Evolutionary conservation across 1,139 yeast species (phyloP).

Genomic region (Diutina mesorugosa): DNA sequence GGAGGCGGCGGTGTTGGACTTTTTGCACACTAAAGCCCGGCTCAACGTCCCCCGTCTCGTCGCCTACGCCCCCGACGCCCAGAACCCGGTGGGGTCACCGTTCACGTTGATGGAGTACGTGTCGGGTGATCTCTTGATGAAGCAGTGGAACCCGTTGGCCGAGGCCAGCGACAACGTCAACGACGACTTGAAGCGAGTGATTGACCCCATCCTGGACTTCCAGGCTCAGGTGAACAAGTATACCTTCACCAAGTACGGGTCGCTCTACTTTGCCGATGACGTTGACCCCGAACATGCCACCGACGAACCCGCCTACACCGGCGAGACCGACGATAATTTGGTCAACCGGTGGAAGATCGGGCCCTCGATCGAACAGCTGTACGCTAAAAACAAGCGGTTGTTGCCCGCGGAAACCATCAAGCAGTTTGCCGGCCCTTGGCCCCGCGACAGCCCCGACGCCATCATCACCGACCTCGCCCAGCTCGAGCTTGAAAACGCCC

Average conservation of each 20-base stretch:
- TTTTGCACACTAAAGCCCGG: constrained; percentile 40
- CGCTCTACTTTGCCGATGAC: constrained; percentile 63
- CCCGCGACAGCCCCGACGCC: constrained; percentile 39
- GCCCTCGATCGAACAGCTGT: constrained; percentile 70
- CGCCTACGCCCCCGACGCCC: constrained; percentile 52
- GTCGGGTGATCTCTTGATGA: constrained; percentile 75
- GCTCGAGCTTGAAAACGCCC: constrained; percentile 54
- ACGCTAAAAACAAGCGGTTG: constrained; percentile 52
- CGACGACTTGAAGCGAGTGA: constrained; percentile 38
- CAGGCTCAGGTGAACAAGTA: constrained; percentile 37
- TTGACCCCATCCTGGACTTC: constrained; percentile 51
- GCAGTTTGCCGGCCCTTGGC: constrained; percentile 66
- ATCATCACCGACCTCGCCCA: constrained; percentile 51
- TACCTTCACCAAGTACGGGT: constrained; percentile 64
- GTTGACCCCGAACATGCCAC: constrained; percentile 25
- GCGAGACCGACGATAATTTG: constrained; percentile 42
- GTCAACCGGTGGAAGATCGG: constrained; percentile 80
- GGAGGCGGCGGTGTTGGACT: constrained; percentile 91
- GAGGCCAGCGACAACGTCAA: constrained; percentile 7
- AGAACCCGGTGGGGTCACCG: constrained; percentile 57
- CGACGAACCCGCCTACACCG: constrained; percentile 43
- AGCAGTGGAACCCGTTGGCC: constrained; percentile 73
- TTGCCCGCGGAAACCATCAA: constrained; percentile 32
- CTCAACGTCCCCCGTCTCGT: constrained; percentile 60
- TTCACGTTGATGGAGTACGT: constrained; percentile 71